Evolutionary conservation across 352 stramenopile genomes (phyloP), one percentile per base, ranked within the genome.

Genomic region (Phytophthora litchii): DNA sequence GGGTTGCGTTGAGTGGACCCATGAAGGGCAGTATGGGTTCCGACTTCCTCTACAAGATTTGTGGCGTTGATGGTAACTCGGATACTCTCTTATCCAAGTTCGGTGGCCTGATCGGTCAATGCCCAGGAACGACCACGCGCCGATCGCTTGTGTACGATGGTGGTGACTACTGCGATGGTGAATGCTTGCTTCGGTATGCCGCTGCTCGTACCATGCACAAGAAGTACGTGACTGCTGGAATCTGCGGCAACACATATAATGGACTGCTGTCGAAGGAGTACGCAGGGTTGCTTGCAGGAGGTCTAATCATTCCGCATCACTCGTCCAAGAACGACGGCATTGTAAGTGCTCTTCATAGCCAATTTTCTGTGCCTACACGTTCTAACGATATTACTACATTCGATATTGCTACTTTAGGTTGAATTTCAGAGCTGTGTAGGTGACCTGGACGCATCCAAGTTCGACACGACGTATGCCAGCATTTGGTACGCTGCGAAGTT

Each of bases 351-450:
- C 3, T 57, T 49, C 2, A 12, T 0, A 27, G 14, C 0, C 8
- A 17, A 2, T 61, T n/a, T 50, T 5, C 16, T 49, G 32, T 42
- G 14, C 7, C 12, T 37, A 0, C 4, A 9, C 12, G n/a, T 25
- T 43, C 42, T 57, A 55, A 54, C n/a, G n/a, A n/a, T n/a, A n/a
- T n/a, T n/a, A n/a, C n/a, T n/a, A n/a, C n/a, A n/a, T n/a, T n/a
- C n/a, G n/a, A n/a, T n/a, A n/a, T n/a, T n/a, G n/a, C n/a, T n/a
- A n/a, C n/a, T n/a, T n/a, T 34, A 78, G 72, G 75, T 89, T 10
- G 76, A 85, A 41, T 86, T 83, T 51, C 64, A 83, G 44, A 89
- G 76, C 52, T 89, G 79, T 50, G 44, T 74, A 27, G 69, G 64
- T 4, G 54, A 67, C 7, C 56, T 87, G 9, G 63, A 80, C 20